Conservation (phyloP, 805 yeast genomes). For the Metschnikowia hibisci region DNA sequence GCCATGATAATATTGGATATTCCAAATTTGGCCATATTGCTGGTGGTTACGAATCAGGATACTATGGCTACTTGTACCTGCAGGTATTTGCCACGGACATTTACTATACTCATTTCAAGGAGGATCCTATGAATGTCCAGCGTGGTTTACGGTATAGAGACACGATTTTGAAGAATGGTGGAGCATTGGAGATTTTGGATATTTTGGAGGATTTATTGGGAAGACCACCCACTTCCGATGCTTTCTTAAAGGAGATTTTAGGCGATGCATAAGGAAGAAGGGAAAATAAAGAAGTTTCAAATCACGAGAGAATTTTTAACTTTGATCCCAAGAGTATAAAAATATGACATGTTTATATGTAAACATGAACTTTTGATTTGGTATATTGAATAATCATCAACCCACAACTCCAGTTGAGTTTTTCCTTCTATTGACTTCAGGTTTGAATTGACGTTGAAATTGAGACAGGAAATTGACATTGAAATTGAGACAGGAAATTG, state of each 20-base stretch:
- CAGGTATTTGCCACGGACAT: constrained; percentile 84
- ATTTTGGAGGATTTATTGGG: constrained; percentile 65
- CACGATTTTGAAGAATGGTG: constrained; percentile 66
- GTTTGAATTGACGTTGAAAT: too few relatives aligned
- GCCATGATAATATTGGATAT: constrained; percentile 57
- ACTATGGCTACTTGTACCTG: constrained; percentile 84
- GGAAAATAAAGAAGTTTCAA: too few relatives aligned
- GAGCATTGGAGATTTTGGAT: constrained; percentile 65
- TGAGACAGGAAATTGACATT: too few relatives aligned
- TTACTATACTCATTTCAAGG: constrained; percentile 63
- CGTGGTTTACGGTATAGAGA: constrained; percentile 69
- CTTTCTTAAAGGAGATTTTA: constrained; percentile 63
- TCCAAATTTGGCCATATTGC: constrained; percentile 75
- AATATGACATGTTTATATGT: too few relatives aligned
- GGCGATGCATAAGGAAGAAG: constrained; percentile 11
- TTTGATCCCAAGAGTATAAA: too few relatives aligned
- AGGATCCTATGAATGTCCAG: constrained; percentile 59
- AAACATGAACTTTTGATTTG: too few relatives aligned
- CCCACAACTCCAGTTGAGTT: too few relatives aligned
- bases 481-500: too few relatives aligned
- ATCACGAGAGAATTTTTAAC: too few relatives aligned
- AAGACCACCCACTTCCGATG: constrained; percentile 68
- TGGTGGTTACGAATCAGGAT: constrained; percentile 83
- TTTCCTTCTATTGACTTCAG: too few relatives aligned
- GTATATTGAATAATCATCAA: too few relatives aligned